Percentiles rank a stretch among this genome's conserved stretches.
Evolutionary conservation across 2,329 filamentous ascomycete genomes (phyloP).

Genomic region (Colletotrichum horii): DNA sequence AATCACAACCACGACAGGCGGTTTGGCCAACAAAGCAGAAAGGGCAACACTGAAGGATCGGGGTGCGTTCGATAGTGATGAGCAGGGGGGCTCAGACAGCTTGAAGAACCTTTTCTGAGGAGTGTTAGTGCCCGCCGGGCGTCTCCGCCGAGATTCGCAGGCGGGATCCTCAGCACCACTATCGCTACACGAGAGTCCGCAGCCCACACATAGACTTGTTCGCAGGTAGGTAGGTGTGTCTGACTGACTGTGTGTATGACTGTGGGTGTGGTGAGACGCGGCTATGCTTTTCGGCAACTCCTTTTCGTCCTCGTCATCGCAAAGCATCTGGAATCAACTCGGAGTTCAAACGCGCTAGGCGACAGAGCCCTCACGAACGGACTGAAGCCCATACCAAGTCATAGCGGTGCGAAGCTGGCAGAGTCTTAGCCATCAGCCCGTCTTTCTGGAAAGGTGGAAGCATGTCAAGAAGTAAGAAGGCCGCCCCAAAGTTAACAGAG

Average conservation of each 20-base stretch:
- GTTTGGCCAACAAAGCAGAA: not conserved
- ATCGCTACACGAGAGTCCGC: not conserved
- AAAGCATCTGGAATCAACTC: not conserved
- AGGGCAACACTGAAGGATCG: not conserved
- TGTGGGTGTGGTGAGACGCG: not conserved
- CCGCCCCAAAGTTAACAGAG: not conserved
- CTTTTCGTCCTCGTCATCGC: not conserved
- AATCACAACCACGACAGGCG: not conserved
- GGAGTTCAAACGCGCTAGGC: not conserved
- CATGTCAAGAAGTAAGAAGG: not conserved
- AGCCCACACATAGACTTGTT: not conserved
- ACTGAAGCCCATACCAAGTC: not conserved
- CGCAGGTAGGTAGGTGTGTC: not conserved
- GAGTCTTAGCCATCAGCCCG: not conserved
- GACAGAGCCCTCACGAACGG: not conserved
- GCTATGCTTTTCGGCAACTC: not conserved
- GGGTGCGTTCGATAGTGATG: not conserved
- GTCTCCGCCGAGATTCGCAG: not conserved
- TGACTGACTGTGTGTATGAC: not conserved
- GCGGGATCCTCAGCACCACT: not conserved
- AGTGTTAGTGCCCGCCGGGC: not conserved
- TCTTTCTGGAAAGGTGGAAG: not conserved
- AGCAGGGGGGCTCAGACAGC: not conserved
- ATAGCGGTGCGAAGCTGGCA: not conserved
- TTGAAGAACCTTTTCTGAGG: not conserved